Evolutionary conservation across 495 filamentous ascomycete genomes (phyloP).

Genomic region (Penicillium odoratum): DNA sequence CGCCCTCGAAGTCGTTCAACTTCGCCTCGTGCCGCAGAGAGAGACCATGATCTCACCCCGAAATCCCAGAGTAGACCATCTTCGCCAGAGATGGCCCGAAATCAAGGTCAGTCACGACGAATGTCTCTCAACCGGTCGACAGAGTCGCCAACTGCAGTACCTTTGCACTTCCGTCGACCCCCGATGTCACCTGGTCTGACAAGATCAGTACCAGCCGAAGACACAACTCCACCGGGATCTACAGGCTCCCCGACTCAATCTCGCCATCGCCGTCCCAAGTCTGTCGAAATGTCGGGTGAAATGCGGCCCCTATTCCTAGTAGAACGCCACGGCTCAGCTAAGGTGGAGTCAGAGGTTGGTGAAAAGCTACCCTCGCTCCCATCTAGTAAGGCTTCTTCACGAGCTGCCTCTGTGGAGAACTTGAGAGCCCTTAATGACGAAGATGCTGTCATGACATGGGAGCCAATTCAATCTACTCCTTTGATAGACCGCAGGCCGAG

Average conservation of each 20-base stretch:
- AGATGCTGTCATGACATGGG: conserved; percentile 33
- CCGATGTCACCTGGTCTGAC: conserved; percentile 41
- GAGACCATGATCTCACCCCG: conserved; percentile 32
- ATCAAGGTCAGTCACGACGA: conserved; percentile 25
- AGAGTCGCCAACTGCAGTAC: conserved; percentile 51
- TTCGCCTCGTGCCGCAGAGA: conserved; percentile 35
- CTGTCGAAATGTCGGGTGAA: conserved; percentile 49
- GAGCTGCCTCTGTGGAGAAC: conserved; percentile 45
- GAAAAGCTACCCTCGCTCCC: conserved; percentile 50
- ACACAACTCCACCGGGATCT: conserved; percentile 22
- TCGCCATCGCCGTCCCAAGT: conserved; percentile 43
- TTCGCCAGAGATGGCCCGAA: conserved; percentile 30
- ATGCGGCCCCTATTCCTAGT: conserved; percentile 53
- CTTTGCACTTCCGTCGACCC: conserved; percentile 49
- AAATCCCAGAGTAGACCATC: conserved; percentile 40
- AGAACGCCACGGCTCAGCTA: conserved; percentile 43
- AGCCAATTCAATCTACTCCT: conserved; percentile 28
- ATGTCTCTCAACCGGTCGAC: conserved; percentile 33
- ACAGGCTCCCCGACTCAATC: conserved; percentile 35
- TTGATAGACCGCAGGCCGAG: conserved; percentile 20
- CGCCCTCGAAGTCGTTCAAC: conserved; percentile 41
- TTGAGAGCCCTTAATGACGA: conserved; percentile 33
- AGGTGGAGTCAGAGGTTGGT: conserved; percentile 37
- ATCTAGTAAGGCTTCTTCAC: conserved; percentile 49
- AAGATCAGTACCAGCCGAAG: conserved; percentile 36